phyloP scores from a whole-genome alignment of 805 yeast species.

The Wickerhamomyces canadensis region DNA sequence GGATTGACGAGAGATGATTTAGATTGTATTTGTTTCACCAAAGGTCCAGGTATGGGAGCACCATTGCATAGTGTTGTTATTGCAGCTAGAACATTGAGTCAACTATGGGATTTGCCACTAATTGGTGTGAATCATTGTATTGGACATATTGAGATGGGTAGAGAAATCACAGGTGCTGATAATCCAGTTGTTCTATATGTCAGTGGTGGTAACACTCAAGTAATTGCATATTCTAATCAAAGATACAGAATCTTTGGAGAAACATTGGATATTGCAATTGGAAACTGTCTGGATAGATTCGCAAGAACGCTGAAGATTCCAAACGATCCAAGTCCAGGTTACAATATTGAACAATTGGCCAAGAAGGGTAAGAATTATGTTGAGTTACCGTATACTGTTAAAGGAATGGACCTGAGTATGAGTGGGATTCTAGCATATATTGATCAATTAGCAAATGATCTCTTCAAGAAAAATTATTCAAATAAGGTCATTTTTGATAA shows the following conservation, averaged over 20 bases:
- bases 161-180: constrained; percentile 96
- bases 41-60: constrained; percentile 99
- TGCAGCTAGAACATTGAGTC: constrained; percentile 82
- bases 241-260: constrained; percentile 98
- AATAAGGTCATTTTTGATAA: constrained; percentile 33
- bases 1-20: constrained; percentile 42
- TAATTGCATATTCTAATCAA: constrained; percentile 92
- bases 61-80: constrained; percentile 91
- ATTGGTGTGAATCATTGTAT: constrained; percentile 97
- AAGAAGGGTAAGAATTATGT: constrained; percentile 55
- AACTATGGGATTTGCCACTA: constrained; percentile 76
- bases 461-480: constrained; percentile 41
- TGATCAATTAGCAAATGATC: constrained; percentile 72
- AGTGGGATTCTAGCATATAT: constrained; percentile 88
- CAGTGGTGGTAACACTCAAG: constrained; percentile 98
- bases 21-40: constrained; percentile 88
- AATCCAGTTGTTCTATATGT: constrained; percentile 97
- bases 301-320: constrained; percentile 87
- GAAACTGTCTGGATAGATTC: constrained; percentile 93
- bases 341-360: constrained; percentile 93
- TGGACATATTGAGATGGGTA: constrained; percentile 98
- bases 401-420: constrained; percentile 98
- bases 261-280: constrained; percentile 95
- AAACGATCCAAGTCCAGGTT: constrained; percentile 95
- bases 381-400: constrained; percentile 89